Evolutionary conservation across 148 eudicot species (phyloP).

Genomic region (Camellia japonica): DNA sequence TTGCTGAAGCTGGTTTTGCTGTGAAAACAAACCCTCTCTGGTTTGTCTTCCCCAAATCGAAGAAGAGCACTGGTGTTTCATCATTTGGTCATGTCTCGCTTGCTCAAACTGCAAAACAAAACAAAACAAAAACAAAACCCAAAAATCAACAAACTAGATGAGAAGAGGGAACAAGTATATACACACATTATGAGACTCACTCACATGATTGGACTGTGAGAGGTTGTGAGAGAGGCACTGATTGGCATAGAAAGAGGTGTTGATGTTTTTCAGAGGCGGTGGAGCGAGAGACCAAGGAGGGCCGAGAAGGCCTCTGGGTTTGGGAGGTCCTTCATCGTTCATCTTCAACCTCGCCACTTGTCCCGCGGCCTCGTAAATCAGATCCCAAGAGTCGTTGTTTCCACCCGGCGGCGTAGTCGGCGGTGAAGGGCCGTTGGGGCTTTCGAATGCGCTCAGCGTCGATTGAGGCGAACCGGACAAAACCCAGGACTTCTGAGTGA

Average conservation of each 20-base stretch:
- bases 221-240: conserved; percentile 15
- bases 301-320: conserved; percentile 9
- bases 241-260: conserved; percentile 6
- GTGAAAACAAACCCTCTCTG: conserved; percentile 21
- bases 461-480: conserved; percentile 67
- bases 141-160: background rate
- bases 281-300: conserved; percentile 16
- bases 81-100: conserved; percentile 8
- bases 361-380: conserved; percentile 53
- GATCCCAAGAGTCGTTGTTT: conserved; percentile 43
- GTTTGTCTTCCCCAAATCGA: conserved; percentile 23
- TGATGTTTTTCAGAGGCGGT: conserved; percentile 8
- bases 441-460: conserved; percentile 43
- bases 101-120: conserved; percentile 22
- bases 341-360: conserved; percentile 52
- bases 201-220: conserved; percentile 21
- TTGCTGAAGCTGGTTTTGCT: conserved; percentile 15
- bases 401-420: conserved; percentile 27
- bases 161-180: background rate
- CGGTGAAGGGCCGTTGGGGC: conserved; percentile 53
- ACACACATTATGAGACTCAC: background rate
- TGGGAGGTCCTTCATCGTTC: conserved; percentile 34
- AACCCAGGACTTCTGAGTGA: conserved; percentile 35
- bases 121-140: too few species aligned
- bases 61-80: conserved; percentile 25